These are phyloP conservation scores for Termitomyces sp. DNA, from an alignment of 768 basidiomycete species.

Conservation along the genomic window DNA sequence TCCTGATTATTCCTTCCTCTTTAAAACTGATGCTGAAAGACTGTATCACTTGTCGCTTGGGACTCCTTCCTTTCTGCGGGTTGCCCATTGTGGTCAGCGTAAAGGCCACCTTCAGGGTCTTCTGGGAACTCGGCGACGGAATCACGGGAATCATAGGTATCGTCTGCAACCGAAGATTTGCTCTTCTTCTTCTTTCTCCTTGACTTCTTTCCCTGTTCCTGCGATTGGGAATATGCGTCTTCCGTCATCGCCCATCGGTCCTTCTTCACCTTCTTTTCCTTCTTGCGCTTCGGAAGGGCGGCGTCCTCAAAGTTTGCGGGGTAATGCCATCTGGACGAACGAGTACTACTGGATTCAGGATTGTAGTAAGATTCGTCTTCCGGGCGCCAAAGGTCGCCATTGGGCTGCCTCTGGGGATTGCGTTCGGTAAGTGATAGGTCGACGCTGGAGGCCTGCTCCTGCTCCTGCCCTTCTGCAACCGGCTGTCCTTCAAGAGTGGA, in stretches of 20 bases:
- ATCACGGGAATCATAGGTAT: constrained; percentile 28
- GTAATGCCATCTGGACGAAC: constrained; percentile 74
- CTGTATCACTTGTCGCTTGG: constrained; percentile 32
- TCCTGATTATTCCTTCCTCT: neutral
- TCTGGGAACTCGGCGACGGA: constrained; percentile 57
- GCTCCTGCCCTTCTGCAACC: constrained; percentile 77
- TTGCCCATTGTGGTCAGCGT: constrained; percentile 31
- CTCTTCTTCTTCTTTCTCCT: constrained; percentile 72
- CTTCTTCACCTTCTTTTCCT: constrained; percentile 77
- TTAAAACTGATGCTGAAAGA: constrained; percentile 67
- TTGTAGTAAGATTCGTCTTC: constrained; percentile 77
- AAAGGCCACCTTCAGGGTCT: constrained; percentile 66
- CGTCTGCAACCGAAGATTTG: constrained; percentile 36
- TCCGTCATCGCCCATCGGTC: constrained; percentile 85
- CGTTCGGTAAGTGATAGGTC: constrained; percentile 31
- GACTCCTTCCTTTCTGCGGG: constrained; percentile 15
- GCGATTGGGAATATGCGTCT: constrained; percentile 67
- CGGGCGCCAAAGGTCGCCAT: constrained; percentile 64
- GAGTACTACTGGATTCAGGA: constrained; percentile 28
- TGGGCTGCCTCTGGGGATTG: constrained; percentile 28
- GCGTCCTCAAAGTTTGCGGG: constrained; percentile 79
- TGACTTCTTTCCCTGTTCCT: constrained; percentile 46
- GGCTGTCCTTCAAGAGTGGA: constrained; percentile 68
- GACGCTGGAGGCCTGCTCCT: constrained; percentile 36
- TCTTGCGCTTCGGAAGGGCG: constrained; percentile 37